These are phyloP conservation scores for Dichotomocladium elegans DNA, from an alignment of 371 early-diverging fungal genomes.

Conservation along the genomic window DNA sequence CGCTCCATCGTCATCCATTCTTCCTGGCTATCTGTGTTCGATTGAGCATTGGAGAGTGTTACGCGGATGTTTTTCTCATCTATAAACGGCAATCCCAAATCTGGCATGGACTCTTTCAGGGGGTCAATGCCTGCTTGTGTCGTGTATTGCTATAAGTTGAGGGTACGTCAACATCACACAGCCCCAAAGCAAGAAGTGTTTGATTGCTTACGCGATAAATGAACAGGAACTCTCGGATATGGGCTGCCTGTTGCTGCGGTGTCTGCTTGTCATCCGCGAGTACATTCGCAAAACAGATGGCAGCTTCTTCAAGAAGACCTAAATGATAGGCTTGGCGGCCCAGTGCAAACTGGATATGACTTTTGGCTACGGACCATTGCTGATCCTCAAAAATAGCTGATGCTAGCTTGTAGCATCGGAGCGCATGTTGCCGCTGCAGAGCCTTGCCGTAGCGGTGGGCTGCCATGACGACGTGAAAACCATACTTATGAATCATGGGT, in stretches of 20 bases:
- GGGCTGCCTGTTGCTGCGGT: conserved; percentile 64
- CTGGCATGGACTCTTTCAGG: conserved; percentile 34
- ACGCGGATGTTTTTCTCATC: conserved; percentile 42
- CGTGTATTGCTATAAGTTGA: conserved; percentile 38
- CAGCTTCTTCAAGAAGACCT: conserved; percentile 54
- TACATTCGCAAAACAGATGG: conserved; percentile 63
- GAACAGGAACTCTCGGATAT: conserved; percentile 74
- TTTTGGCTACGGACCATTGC: conserved; percentile 79
- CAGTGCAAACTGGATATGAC: conserved; percentile 83
- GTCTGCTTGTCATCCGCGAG: conserved; percentile 64
- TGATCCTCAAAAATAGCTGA: conserved; percentile 56
- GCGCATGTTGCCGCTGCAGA: conserved; percentile 66
- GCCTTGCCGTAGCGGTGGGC: conserved; percentile 76
- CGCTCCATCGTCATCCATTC: conserved; percentile 61
- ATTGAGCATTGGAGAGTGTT: conserved; percentile 45
- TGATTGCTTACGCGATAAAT: conserved; percentile 59
- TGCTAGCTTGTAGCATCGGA: conserved; percentile 68
- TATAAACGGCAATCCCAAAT: conserved; percentile 48
- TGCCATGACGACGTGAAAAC: conserved; percentile 85
- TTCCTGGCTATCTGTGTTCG: conserved; percentile 41
- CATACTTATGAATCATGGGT: conserved; percentile 79
- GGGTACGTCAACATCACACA: no score
- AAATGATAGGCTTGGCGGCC: conserved; percentile 72
- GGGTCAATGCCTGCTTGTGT: conserved; percentile 32
- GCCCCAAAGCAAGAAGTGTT: no score